Base-by-base conservation (phyloP, 768 basidiomycete species). In the Lentinus tigrinus region DNA sequence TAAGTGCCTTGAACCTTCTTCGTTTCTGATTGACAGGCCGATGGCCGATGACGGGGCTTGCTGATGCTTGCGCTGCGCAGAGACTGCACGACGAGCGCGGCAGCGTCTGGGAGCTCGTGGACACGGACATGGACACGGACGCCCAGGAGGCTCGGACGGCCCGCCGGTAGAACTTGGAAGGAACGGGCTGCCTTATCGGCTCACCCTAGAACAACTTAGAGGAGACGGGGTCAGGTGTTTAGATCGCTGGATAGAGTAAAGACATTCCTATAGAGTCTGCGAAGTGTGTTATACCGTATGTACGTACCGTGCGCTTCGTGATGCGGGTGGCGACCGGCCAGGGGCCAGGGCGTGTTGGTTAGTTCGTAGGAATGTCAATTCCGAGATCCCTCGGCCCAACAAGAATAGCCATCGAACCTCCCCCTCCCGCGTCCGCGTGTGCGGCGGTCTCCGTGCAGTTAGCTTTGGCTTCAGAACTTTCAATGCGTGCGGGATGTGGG, bases 1-100 rank as follows among this genome's bases (percentile, higher is more conserved):
- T 88, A 71, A 70, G 81, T 74, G 31, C 31, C 11, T 31, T n/a
- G n/a, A n/a, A n/a, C n/a, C n/a, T 47, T 52, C 56, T 38, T 57
- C 34, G 28, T 28, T 44, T 62, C n/a, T 64, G 64, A n/a, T 16
- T 40, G 47, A 21, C 24, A 14, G 34, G 23, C 43, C 23, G 43
- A 44, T 44, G 4, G 39, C 6, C 2, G 3, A 6, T 19, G 14
- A 17, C 14, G 14, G 7, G 39, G 19, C 19, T 23, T 24, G 13
- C 23, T 10, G 3, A 19, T 46, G 43, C 21, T 14, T 46, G 21
- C 10, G n/a, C 23, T n/a, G 4, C 28, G 9, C 48, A 67, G 65
- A 46, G 56, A 24, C 52, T 67, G 31, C 65, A 67, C 37, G 56
- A 55, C 23, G 63, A 63, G 50, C 28, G 16, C 9, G 65, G 65